These are phyloP conservation scores for Ascochyta koolunga DNA, from an alignment of 2,329 filamentous ascomycete species.

Conservation along the genomic window DNA sequence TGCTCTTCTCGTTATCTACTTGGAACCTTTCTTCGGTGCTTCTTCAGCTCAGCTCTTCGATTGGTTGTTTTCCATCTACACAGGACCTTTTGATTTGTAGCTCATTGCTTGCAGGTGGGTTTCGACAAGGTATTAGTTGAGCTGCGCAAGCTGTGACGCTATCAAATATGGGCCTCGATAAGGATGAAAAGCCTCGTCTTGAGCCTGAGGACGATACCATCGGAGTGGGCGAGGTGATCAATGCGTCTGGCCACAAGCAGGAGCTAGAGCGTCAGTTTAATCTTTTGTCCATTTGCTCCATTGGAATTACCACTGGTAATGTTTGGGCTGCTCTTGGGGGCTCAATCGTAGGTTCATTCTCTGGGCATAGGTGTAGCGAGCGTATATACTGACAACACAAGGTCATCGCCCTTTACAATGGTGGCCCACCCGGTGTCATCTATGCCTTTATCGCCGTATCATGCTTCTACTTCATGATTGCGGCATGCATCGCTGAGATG, in stretches of 20 bases:
- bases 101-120: background rate
- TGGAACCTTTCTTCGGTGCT: background rate
- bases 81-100: background rate
- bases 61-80: background rate
- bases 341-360: constrained; percentile 49
- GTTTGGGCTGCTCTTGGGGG: constrained; percentile 56
- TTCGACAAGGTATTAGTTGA: background rate
- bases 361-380: background rate
- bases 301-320: constrained; percentile 53
- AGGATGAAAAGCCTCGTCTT: constrained; percentile 19
- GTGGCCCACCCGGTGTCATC: constrained; percentile 54
- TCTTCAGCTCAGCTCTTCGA: constrained; percentile 11
- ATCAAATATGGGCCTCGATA: constrained; percentile 2
- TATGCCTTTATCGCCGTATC: constrained; percentile 57
- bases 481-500: constrained; percentile 58
- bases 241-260: constrained; percentile 59
- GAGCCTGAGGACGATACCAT: constrained; percentile 29
- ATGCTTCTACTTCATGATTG: constrained; percentile 59
- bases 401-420: constrained; percentile 53
- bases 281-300: constrained; percentile 53
- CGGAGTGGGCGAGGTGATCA: constrained; percentile 49
- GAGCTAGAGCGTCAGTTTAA: constrained; percentile 59
- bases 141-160: background rate
- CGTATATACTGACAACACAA: constrained; percentile 10
- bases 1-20: constrained; percentile 2